These are phyloP conservation scores for Hypoxylon lenormandii DNA, from an alignment of 495 filamentous ascomycete species.

Conservation along the genomic window DNA sequence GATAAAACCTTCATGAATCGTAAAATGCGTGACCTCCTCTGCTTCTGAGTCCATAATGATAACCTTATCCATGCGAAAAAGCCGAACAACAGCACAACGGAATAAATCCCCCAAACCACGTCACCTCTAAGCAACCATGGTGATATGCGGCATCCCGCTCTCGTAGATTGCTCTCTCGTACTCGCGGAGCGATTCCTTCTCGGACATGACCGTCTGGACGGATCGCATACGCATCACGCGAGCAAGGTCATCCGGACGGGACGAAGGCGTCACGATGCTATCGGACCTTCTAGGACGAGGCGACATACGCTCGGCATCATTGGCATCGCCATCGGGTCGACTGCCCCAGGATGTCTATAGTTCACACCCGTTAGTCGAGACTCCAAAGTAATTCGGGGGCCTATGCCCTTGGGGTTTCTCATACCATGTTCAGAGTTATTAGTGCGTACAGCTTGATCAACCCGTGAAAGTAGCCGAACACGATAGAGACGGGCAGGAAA, in stretches of 20 bases:
- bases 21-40: conserved; percentile 43
- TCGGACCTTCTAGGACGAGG: conserved; percentile 62
- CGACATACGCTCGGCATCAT: conserved; percentile 69
- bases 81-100: conserved; percentile 27
- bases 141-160: conserved; percentile 33
- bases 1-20: conserved; percentile 44
- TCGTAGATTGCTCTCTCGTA: conserved; percentile 27
- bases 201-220: conserved; percentile 15
- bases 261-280: conserved; percentile 60
- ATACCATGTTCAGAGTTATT: conserved; percentile 60
- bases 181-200: conserved; percentile 37
- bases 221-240: conserved; percentile 36
- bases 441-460: conserved; percentile 73
- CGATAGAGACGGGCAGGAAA: conserved; percentile 66
- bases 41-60: conserved; percentile 27
- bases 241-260: conserved; percentile 46
- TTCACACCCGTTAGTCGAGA: conserved; percentile 34
- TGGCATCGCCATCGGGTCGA: conserved; percentile 72
- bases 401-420: conserved; percentile 4
- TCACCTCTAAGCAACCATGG: conserved; percentile 31
- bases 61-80: conserved; percentile 29
- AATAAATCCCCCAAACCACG: conserved; percentile 16
- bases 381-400: background rate
- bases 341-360: conserved; percentile 78
- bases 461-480: conserved; percentile 72